Evolutionary conservation across 2,329 filamentous ascomycete species (phyloP), one percentile per base, ranked within the genome.

Genomic region (Capronia epimyces): DNA sequence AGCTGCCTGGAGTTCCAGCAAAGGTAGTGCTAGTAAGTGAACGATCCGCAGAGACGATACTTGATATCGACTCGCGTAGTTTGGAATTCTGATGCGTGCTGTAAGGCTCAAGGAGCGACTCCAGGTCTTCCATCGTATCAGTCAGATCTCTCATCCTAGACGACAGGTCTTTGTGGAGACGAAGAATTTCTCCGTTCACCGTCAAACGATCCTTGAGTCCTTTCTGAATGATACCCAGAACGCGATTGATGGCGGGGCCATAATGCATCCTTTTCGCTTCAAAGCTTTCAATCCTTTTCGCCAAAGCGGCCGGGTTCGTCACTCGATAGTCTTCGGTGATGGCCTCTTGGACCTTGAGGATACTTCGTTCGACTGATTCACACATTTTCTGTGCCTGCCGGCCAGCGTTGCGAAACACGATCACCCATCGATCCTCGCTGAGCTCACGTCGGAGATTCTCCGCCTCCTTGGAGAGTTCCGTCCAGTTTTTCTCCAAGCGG

Each of bases 221-320:
- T 65, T 89, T 91, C 61, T 96, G 89, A 44, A 97, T 96, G 65
- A 97, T 94, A 32, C 85, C 83, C 15, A 97, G 72, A 6, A 98
- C 89, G 36, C 90, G 81, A 65, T 93, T 88, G 65, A 98, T 94
- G 1, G 93, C 91, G 8, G 90, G 88, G 1, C 89, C 86, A 64
- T 97, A 98, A 66, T 97, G 91, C 52, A 82, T 82, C 69, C 91
- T 94, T 75, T 97, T 98, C 37, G 87, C 88, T 66, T 96, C 90
- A 67, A 95, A 98, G 61, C 80, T 94, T 67, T 95, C 89, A 36
- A 95, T 83, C 67, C 89, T 91, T 71, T 93, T 94, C 54, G 77
- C 75, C 70, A 93, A 78, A 1, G 76, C 74, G 4, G 83, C 74
- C 18, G 82, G 81, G 63, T 86, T 88, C 10, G 83, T 85, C 52